Percentiles rank a stretch among this genome's conserved stretches.
These are phyloP conservation scores for Cystobasidiaceae sp. DNA, from an alignment of 1,284 basidiomycete genomes.

Conservation along the genomic window DNA sequence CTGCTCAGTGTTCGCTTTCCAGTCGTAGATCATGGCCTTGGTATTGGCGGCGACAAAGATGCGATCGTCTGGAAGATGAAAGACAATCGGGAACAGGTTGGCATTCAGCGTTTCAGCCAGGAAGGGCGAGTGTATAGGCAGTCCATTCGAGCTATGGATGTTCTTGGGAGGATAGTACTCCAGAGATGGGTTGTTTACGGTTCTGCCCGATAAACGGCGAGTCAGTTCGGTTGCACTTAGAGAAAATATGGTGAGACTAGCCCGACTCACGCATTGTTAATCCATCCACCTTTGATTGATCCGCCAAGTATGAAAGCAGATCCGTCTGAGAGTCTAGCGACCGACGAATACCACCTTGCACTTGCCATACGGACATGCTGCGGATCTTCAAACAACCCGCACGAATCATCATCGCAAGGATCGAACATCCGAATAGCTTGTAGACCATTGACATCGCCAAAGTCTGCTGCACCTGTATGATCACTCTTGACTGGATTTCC, in stretches of 20 bases:
- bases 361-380: constrained; percentile 34
- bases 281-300: constrained; percentile 59
- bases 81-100: constrained; percentile 74
- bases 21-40: constrained; percentile 71
- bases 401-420: constrained; percentile 78
- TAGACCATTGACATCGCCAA: constrained; percentile 66
- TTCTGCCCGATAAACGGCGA: constrained; percentile 55
- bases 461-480: constrained; percentile 56
- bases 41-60: constrained; percentile 74
- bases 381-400: constrained; percentile 60
- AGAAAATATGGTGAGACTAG: no score
- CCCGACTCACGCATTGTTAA: constrained; percentile 48
- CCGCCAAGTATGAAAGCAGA: constrained; percentile 76
- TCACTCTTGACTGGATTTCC: constrained; percentile 58
- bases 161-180: constrained; percentile 74
- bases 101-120: constrained; percentile 66
- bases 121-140: constrained; percentile 61
- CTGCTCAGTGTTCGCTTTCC: constrained; percentile 60
- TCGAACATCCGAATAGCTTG: constrained; percentile 60
- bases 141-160: constrained; percentile 50
- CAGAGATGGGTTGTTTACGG: constrained; percentile 70
- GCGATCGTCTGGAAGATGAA: constrained; percentile 60
- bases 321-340: constrained; percentile 52
- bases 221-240: constrained; percentile 38
- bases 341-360: constrained; percentile 39